phyloP scores from a whole-genome alignment of 768 basidiomycete species.

The Suillus subalutaceus region DNA sequence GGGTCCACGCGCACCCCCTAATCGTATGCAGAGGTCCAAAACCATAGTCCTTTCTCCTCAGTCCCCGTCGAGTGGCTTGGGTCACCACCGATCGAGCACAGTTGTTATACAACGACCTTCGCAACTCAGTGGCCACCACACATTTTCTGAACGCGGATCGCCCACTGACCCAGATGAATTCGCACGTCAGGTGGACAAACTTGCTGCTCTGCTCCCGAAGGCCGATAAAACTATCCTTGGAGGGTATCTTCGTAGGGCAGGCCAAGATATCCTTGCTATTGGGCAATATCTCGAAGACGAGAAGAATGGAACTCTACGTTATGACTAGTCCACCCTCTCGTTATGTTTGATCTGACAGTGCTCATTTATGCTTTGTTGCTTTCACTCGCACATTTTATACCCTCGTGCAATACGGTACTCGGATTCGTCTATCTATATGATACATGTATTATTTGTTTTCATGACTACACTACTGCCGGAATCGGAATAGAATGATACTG shows the following conservation, averaged over 20 bases:
- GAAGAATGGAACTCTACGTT: constrained; percentile 65
- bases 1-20: constrained; percentile 72
- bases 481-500: constrained; percentile 6
- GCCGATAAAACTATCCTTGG: constrained; percentile 70
- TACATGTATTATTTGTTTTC: constrained; percentile 28
- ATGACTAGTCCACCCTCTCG: constrained; percentile 29
- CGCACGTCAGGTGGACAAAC: constrained; percentile 67
- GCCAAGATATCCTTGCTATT: constrained; percentile 84
- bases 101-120: constrained; percentile 29
- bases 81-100: constrained; percentile 35
- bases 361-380: constrained; percentile 13
- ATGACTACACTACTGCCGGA: constrained; percentile 21
- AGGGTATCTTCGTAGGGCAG: constrained; percentile 71
- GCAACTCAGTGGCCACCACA: constrained; percentile 27
- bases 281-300: constrained; percentile 86
- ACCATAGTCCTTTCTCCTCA: constrained; percentile 55
- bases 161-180: constrained; percentile 48
- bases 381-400: constrained; percentile 19
- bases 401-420: constrained; percentile 15
- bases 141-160: constrained; percentile 16
- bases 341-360: constrained; percentile 2
- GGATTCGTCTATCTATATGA: constrained; percentile 16
- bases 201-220: constrained; percentile 70
- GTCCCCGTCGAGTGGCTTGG: constrained; percentile 19
- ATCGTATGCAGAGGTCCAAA: constrained; percentile 65